Conservation (phyloP, 169 alveolate species). For the Plasmodium ovale region DNA sequence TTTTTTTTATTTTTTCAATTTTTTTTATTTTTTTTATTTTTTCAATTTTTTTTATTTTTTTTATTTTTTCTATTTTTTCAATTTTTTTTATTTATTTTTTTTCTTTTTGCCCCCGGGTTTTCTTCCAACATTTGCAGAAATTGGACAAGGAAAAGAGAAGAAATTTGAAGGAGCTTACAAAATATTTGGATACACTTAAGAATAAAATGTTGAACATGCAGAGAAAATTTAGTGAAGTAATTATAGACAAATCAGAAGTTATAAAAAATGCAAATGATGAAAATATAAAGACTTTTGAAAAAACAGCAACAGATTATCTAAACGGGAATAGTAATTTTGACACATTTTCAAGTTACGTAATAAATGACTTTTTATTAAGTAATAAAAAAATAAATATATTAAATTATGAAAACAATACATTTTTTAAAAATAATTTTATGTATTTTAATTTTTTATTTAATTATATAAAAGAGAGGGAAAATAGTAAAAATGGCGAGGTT, state of each 20-base stretch:
- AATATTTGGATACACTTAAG: slow-evolving; percentile 25
- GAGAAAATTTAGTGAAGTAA: slow-evolving; percentile 25
- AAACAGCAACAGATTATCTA: slow-evolving; percentile 11
- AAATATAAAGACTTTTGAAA: slow-evolving; percentile 10
- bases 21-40: too few species aligned
- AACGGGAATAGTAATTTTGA: slow-evolving; percentile 32
- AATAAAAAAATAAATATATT: slow-evolving; percentile 52
- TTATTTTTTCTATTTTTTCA: too few species aligned
- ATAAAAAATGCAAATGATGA: slow-evolving; percentile 15
- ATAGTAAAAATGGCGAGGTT: neutral
- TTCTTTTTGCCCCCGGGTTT: neutral
- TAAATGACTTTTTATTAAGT: slow-evolving; percentile 55
- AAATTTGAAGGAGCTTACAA: slow-evolving; percentile 9
- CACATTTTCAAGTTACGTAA: slow-evolving; percentile 39
- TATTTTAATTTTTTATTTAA: slow-evolving; percentile 40
- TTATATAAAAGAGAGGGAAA: slow-evolving; percentile 25
- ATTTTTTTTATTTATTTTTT: neutral
- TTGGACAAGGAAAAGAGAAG: slow-evolving; percentile 28
- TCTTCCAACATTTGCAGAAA: slow-evolving; percentile 11
- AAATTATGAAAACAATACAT: slow-evolving; percentile 47
- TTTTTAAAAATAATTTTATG: slow-evolving; percentile 47
- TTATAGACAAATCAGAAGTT: neutral
- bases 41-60: too few species aligned
- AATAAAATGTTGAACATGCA: slow-evolving; percentile 18
- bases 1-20: too few species aligned